Evolutionary conservation across 2,329 filamentous ascomycete species (phyloP), one percentile per base, ranked within the genome.

Genomic region (Ceratocystis alfenasii): DNA sequence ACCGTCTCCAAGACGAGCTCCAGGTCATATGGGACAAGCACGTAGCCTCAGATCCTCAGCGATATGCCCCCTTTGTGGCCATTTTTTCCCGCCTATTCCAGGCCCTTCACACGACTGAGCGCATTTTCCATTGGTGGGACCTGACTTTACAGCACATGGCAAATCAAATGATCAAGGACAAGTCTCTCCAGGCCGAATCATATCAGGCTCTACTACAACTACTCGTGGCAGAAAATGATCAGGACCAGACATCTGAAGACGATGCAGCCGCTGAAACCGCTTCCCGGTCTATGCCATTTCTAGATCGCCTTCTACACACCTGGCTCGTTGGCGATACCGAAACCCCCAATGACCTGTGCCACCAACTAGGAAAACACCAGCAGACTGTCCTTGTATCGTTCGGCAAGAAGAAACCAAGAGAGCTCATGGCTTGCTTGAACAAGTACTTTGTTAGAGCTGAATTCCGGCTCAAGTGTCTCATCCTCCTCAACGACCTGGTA

Each of bases 1-100:
- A 89, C 69, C 84, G 86, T 66, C 79, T 91, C 63, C 85, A 90
- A 68, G 87, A 90, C 50, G 88, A 91, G 70, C 79, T 94, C 6
- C 76, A 87, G 50, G 75, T 79, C 28, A 80, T 89, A 65, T 90
- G 87, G 76, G 79, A 86, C 67, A 85, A 82, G 71, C 78, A 83
- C 69, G 82, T 92, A 67, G 78, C 79, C 28, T 80, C 80, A 44
- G 78, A 79, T 28, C 76, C 82, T 1, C 74, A 80, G 63, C 82
- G 83, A 70, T 81, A 83, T 72, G 83, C 82, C 7, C 76, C 84
- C n/a, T 94, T 92, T 74, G 78, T 92, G 20, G 80, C 81, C 62
- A 80, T 89, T 59, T 75, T 93, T 65, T 81, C 83, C 60, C 80
- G 80, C 50, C 77, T 93, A 45, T 80, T 85, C 28, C 83, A 87